Conservation (phyloP, 2,329 filamentous ascomycete species). For the Epicoccum nigrum region DNA sequence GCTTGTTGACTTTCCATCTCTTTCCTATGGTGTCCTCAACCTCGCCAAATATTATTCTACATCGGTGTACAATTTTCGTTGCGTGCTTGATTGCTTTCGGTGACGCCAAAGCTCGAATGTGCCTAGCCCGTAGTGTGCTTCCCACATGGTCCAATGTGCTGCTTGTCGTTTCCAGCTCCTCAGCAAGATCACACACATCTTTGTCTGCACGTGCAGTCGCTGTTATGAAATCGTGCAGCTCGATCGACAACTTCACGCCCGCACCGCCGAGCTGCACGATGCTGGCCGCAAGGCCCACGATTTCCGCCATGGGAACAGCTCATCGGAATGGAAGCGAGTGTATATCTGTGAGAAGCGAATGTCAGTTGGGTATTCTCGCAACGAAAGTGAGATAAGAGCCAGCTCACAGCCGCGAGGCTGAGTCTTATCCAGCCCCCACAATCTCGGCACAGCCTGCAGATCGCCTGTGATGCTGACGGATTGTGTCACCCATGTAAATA, state of each 20-base stretch:
- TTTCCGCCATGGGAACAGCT: slow-evolving; percentile 28
- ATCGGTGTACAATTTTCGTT: slow-evolving; percentile 31
- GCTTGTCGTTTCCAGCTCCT: slow-evolving; percentile 33
- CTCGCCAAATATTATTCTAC: slow-evolving; percentile 33
- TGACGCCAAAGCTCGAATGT: slow-evolving; percentile 22
- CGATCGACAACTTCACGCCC: slow-evolving; percentile 31
- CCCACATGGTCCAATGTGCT: slow-evolving; percentile 33
- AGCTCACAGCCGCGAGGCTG: too few species aligned
- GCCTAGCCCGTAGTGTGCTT: slow-evolving; percentile 25
- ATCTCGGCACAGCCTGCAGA: too few species aligned
- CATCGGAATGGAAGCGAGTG: too few species aligned
- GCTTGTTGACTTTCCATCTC: slow-evolving; percentile 19
- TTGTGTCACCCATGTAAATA: too few species aligned
- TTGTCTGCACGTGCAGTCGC: slow-evolving; percentile 30
- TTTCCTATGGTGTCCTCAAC: slow-evolving; percentile 34
- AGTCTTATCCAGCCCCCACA: too few species aligned
- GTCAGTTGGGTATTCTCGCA: too few species aligned
- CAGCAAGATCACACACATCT: slow-evolving; percentile 33
- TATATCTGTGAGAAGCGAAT: too few species aligned
- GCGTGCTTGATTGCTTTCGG: slow-evolving; percentile 33
- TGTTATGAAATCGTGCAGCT: slow-evolving; percentile 30
- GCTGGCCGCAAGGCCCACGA: slow-evolving; percentile 31
- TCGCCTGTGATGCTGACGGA: too few species aligned
- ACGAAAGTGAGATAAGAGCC: too few species aligned
- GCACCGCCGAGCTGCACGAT: slow-evolving; percentile 34